Base-by-base conservation (phyloP, 495 filamentous ascomycete species). In the Trypethelium eluteriae region DNA sequence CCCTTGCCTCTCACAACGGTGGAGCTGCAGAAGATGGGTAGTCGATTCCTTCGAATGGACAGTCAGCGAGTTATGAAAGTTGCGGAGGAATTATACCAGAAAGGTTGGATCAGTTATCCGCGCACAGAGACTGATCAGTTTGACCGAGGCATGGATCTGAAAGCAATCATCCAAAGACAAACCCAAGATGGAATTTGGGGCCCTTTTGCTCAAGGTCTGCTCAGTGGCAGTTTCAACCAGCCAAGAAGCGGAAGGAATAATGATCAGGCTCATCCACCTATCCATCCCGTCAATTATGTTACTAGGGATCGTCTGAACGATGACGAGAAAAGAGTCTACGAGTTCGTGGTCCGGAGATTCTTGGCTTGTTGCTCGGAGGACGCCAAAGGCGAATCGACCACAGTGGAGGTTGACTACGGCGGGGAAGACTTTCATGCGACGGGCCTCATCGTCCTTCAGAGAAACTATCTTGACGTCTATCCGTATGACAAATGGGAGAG, bases 21-120 rank as follows among this genome's bases (percentile, higher is more conserved):
- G n/a, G 95, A 98, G 71, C 78, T 98, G n/a, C 94, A 98, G 73
- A 98, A 96, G 81, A 91, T 92, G 81, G 94, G 95, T 25, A 94
- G 87, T 69, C 81, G 84, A 62, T 95, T 92, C 72, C 81, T 98
- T 12, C 83, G 86, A 25, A 87, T 98, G 83, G 90, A 89, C 67
- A 90, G 91, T 77, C 87, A 95, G 66, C 79, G 85, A 49, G 90
- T 95, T 49, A 96, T 98, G 92, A 88, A 85, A 69, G 84, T 89
- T 36, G 94, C 94, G 39, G 94, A 98, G 76, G 79, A 79, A n/a
- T 82, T 98, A 2, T 98, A 98, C 77, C 91, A 88, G 34, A 92
- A 91, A 72, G 94, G 94, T 0, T 98, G 90, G 79, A 97, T 98
- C 76, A 95, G 90, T 76, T 98, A 98, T 74, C 94, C 94, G 5